phyloP scores from a whole-genome alignment of 805 yeast species.

The Danielia reshetovae region DNA sequence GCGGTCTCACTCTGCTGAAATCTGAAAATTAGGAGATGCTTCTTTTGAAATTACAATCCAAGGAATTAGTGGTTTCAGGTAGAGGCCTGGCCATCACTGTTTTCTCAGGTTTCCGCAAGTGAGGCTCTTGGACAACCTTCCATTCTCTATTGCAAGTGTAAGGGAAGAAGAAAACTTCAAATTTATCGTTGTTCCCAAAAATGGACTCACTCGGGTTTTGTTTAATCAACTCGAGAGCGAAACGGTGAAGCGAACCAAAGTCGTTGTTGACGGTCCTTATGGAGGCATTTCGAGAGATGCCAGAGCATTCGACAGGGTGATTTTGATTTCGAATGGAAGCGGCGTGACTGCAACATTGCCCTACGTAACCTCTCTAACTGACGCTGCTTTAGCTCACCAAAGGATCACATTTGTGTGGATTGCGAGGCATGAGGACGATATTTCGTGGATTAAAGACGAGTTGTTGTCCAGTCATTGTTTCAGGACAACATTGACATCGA shows the following conservation, averaged over 20 bases:
- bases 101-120: constrained; percentile 44
- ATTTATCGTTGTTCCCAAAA: constrained; percentile 42
- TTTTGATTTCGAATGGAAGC: constrained; percentile 45
- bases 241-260: constrained; percentile 22
- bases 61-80: constrained; percentile 31
- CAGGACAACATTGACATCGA: background rate
- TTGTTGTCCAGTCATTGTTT: constrained; percentile 11
- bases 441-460: constrained; percentile 41
- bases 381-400: background rate
- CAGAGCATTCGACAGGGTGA: constrained; percentile 40
- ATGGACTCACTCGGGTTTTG: constrained; percentile 43
- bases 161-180: constrained; percentile 15
- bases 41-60: constrained; percentile 34
- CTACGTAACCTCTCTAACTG: constrained; percentile 27
- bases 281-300: constrained; percentile 50
- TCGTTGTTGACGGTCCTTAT: constrained; percentile 53
- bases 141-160: constrained; percentile 47
- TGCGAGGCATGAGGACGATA: constrained; percentile 26
- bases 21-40: constrained; percentile 21
- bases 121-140: constrained; percentile 49
- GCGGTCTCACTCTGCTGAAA: constrained; percentile 32
- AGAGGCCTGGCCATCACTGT: constrained; percentile 57
- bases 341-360: constrained; percentile 52
- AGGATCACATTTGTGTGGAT: constrained; percentile 43
- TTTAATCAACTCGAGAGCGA: constrained; percentile 26